A percentile compares a stretch with the other conserved stretches of the same genome.
These are phyloP conservation scores for Corynespora cassiicola DNA, from an alignment of 2,329 filamentous ascomycete species.

Conservation along the genomic window DNA sequence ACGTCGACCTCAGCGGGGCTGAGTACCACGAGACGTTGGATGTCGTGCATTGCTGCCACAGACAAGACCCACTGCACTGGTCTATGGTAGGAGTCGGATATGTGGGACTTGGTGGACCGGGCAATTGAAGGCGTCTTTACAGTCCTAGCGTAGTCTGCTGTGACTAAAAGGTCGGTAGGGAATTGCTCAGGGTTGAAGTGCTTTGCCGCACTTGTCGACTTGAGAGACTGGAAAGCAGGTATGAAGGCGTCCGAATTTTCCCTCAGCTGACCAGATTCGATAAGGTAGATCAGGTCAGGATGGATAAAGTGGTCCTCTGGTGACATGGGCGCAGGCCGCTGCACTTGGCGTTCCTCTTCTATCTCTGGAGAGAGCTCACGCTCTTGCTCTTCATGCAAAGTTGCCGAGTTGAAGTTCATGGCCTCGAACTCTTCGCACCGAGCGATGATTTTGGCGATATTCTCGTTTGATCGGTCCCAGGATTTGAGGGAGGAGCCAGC, in stretches of 20 bases:
- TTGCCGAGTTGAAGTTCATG: slow-evolving; percentile 38
- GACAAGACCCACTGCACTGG: slow-evolving; percentile 63
- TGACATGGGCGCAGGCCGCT: slow-evolving; percentile 52
- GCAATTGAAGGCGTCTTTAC: slow-evolving; percentile 39
- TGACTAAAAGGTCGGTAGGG: slow-evolving; percentile 53
- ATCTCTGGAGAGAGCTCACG: slow-evolving; percentile 70
- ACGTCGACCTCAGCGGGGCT: slow-evolving; percentile 67
- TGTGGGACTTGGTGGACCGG: slow-evolving; percentile 1
- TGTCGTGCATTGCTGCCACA: slow-evolving; percentile 5
- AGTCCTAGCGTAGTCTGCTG: slow-evolving; percentile 59
- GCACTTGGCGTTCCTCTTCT: slow-evolving; percentile 64
- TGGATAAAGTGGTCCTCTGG: slow-evolving; percentile 55
- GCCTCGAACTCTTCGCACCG: slow-evolving; percentile 33
- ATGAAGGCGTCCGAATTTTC: slow-evolving; percentile 42
- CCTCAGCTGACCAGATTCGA: slow-evolving; percentile 42
- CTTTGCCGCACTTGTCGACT: slow-evolving; percentile 48
- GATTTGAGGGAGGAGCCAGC: slow-evolving; percentile 1
- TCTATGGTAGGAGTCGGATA: slow-evolving; percentile 57
- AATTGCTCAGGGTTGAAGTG: slow-evolving; percentile 45
- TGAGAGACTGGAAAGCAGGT: slow-evolving; percentile 56
- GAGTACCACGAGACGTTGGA: slow-evolving; percentile 57
- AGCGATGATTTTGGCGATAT: slow-evolving; percentile 24
- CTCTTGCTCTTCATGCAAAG: slow-evolving; percentile 71
- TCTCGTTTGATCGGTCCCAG: slow-evolving; percentile 22
- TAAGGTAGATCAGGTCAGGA: slow-evolving; percentile 50